Evolutionary conservation across 257 asterid genomes (phyloP).

Genomic region (Misopates orontium): DNA sequence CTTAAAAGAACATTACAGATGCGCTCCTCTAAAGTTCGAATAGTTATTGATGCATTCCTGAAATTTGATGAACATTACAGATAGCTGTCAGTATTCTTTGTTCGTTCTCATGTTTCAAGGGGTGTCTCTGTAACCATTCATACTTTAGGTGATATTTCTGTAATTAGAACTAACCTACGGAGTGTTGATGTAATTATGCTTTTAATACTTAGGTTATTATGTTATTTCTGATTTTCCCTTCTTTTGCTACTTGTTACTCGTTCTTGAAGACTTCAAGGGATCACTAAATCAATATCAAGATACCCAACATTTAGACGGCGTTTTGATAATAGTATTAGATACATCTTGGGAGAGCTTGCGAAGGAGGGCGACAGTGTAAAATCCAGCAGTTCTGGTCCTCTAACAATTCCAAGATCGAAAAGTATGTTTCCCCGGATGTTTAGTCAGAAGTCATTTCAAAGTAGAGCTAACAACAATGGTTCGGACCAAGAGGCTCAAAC

Average conservation of each 20-base stretch:
- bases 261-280: slow-evolving; percentile 69
- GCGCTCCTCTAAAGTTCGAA: no score
- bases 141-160: no score
- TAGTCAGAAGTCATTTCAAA: slow-evolving; percentile 63
- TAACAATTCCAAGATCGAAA: slow-evolving; percentile 48
- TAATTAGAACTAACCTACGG: no score
- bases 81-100: no score
- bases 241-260: not conserved
- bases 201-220: not conserved
- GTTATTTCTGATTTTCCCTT: not conserved
- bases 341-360: slow-evolving; percentile 66
- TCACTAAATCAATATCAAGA: slow-evolving; percentile 82
- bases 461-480: slow-evolving; percentile 34
- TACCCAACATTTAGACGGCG: slow-evolving; percentile 89
- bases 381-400: slow-evolving; percentile 24
- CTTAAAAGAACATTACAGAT: no score
- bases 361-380: slow-evolving; percentile 45
- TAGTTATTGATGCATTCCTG: no score
- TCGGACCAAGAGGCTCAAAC: slow-evolving; percentile 46
- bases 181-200: no score
- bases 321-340: slow-evolving; percentile 58
- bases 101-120: no score
- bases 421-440: slow-evolving; percentile 60
- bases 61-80: no score
- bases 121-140: no score